A percentile compares a stretch with the other conserved stretches of the same genome.
Evolutionary conservation across 2,329 filamentous ascomycete genomes (phyloP).

Genomic region (Aureobasidium uvarum): DNA sequence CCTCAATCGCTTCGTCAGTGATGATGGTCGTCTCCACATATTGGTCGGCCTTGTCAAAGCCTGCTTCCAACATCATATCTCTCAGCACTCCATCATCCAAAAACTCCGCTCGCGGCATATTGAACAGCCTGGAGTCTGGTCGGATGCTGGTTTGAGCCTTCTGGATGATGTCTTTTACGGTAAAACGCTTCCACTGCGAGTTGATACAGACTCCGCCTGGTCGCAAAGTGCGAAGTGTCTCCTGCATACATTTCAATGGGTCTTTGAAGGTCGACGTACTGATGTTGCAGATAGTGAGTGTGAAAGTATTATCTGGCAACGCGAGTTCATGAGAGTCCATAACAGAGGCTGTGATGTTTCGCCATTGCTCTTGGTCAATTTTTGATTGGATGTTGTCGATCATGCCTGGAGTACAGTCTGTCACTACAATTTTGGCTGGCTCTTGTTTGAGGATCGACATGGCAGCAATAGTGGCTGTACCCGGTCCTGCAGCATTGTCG

Average conservation of each 20-base stretch:
- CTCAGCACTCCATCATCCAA: slow-evolving; percentile 2
- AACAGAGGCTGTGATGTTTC: slow-evolving; percentile 4
- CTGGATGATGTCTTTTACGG: neutral
- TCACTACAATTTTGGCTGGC: slow-evolving; percentile 4
- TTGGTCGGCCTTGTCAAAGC: neutral
- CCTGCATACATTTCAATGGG: slow-evolving; percentile 3
- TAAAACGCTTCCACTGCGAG: slow-evolving; percentile 3
- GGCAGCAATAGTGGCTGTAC: slow-evolving; percentile 4
- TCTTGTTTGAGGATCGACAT: slow-evolving; percentile 1
- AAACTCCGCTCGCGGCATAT: neutral
- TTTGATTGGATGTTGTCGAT: neutral
- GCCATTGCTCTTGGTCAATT: neutral
- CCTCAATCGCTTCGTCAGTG: neutral
- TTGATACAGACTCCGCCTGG: slow-evolving; percentile 9
- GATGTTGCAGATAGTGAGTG: neutral
- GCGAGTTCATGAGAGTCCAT: slow-evolving; percentile 4
- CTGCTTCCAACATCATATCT: neutral
- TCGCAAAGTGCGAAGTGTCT: neutral
- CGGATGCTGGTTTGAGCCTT: slow-evolving; percentile 2
- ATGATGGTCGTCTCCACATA: neutral
- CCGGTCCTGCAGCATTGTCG: slow-evolving; percentile 10
- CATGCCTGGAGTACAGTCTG: slow-evolving; percentile 7
- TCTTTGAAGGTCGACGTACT: slow-evolving; percentile 6
- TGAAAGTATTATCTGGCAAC: neutral
- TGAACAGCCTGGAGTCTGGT: neutral